Evolutionary conservation across 352 stramenopile species (phyloP), one percentile per base, ranked within the genome.

Genomic region (Pythium utonaiense): DNA sequence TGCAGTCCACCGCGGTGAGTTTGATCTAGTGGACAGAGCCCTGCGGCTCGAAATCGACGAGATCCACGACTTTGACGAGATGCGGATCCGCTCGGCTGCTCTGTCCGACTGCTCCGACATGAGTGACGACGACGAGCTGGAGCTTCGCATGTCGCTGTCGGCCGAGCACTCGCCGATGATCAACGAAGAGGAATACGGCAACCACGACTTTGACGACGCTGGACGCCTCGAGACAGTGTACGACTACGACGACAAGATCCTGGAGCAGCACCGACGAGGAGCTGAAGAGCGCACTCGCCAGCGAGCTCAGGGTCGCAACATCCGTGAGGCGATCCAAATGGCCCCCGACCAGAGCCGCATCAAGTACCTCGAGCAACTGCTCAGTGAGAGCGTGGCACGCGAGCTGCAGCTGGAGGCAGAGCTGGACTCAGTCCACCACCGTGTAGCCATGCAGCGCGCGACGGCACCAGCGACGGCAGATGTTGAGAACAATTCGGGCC

Each of bases 301-400:
- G 60, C 86, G 86, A 14, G 77, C 80, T 3, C 85, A 93, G 60
- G 83, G 75, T 3, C 81, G 82, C 8, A 92, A 83, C 60, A 86
- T 93, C 48, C 83, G 85, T 19, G 85, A 95, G 36, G 78, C 83
- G 12, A 70, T 95, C 42, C 68, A 82, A 45, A 76, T 89, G 62
- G 81, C 81, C 6, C 83, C 85, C 0, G 83, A 93, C 53, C 79
- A 91, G 66, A 91, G 75, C 54, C 86, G 83, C 31, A 91, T 95
- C 68, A 93, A 93, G 74, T 95, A 93, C 54, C 60, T 95, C 49
- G 83, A 95, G 64, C 82, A 95, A 62, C 56, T 95, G 41, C 61
- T 95, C 21, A 88, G 76, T 27, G 83, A 95, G 53, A 93, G 83
- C 54, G 74, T 95, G 5, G 86, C 83, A 33, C 81, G 86, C 27